A percentile compares a stretch with the other conserved stretches of the same genome.
phyloP scores from a whole-genome alignment of 139 green algal species.

The Closterium sp. region DNA sequence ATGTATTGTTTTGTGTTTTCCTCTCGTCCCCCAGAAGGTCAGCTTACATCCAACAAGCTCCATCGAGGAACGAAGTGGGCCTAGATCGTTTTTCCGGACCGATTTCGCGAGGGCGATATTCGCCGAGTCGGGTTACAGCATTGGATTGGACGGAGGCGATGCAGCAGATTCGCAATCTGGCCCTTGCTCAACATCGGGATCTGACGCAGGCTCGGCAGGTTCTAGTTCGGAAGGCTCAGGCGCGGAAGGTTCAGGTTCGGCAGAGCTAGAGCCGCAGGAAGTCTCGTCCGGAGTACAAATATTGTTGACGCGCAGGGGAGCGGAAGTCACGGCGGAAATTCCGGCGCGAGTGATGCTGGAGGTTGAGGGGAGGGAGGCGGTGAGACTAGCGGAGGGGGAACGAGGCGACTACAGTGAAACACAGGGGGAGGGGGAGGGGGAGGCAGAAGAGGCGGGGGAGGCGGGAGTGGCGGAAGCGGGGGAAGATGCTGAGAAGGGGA shows the following conservation, averaged over 20 bases:
- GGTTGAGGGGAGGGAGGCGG: background rate
- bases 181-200: background rate
- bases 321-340: background rate
- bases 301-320: background rate
- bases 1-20: background rate
- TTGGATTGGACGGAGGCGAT: no score
- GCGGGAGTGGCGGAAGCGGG: background rate
- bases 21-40: background rate
- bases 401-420: background rate
- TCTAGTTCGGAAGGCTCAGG: background rate
- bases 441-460: background rate
- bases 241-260: background rate
- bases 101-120: background rate
- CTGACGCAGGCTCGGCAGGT: background rate
- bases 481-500: conserved; percentile 5
- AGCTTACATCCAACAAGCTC: background rate
- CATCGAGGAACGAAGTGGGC: background rate
- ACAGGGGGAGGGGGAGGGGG: conserved; percentile 1
- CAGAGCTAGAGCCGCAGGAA: background rate
- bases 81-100: background rate
- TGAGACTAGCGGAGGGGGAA: conserved; percentile 1
- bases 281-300: background rate
- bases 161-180: background rate
- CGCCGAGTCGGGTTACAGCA: background rate
- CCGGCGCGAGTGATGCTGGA: background rate